phyloP scores from a whole-genome alignment of 768 basidiomycete genomes.

The Tulasnella sp. region DNA sequence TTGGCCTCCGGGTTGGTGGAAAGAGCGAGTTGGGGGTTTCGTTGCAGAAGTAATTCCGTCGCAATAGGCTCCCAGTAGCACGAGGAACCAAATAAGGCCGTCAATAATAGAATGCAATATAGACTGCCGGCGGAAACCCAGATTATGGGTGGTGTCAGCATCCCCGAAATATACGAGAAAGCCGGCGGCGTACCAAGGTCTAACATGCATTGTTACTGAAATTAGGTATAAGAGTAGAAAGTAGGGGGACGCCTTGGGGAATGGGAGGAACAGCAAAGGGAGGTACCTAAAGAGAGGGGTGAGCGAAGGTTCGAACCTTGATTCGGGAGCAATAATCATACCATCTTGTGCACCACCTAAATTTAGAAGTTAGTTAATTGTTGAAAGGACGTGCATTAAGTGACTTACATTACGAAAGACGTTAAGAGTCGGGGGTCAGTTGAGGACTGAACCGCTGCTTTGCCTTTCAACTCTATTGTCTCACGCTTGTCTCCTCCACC shows the following conservation, averaged over 20 bases:
- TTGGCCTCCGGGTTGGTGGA: conserved; percentile 37
- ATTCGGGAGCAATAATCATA: not conserved
- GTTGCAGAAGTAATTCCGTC: conserved; percentile 39
- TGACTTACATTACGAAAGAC: not conserved
- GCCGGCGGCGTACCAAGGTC: conserved; percentile 62
- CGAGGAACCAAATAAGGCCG: conserved; percentile 78
- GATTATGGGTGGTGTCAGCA: not conserved
- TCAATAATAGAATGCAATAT: conserved; percentile 78
- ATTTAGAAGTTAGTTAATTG: not conserved
- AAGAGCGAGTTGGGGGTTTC: conserved; percentile 19
- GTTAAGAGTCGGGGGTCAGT: not conserved
- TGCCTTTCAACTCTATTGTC: not conserved
- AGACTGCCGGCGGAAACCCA: conserved; percentile 49
- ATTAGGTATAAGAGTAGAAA: conserved; percentile 74
- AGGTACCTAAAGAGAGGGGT: conserved; percentile 25
- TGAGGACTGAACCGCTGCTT: not conserved
- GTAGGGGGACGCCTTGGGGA: conserved; percentile 76
- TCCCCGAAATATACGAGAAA: not conserved
- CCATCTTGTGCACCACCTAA: conserved; percentile 7
- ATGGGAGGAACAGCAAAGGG: conserved; percentile 29
- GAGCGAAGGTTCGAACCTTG: not conserved
- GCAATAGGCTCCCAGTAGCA: conserved; percentile 85
- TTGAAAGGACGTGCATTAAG: not conserved
- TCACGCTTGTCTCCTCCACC: not conserved
- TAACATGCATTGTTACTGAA: conserved; percentile 72